A percentile compares a stretch with the other conserved stretches of the same genome.
phyloP scores from a whole-genome alignment of 371 early-diverging fungal genomes.

The Syncephalis plumigaleata region DNA sequence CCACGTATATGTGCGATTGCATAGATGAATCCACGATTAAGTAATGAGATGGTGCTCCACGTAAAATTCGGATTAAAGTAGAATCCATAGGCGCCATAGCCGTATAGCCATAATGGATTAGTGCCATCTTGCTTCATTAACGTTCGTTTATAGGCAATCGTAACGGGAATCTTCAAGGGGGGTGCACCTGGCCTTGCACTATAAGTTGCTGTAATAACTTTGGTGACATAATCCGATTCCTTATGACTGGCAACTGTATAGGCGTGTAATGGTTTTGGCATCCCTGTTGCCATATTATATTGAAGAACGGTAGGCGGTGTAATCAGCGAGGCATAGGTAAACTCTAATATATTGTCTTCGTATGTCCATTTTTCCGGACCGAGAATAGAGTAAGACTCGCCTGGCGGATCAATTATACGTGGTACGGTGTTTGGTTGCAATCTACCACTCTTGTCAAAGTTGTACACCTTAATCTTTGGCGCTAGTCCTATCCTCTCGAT shows the following conservation, averaged over 20 bases:
- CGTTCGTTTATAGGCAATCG: not conserved
- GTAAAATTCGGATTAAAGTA: conserved; percentile 1
- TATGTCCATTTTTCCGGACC: conserved; percentile 21
- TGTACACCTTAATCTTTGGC: conserved; percentile 35
- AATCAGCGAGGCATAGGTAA: conserved; percentile 30
- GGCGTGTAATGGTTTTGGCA: conserved; percentile 21
- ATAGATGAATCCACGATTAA: conserved; percentile 29
- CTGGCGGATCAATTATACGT: conserved; percentile 39
- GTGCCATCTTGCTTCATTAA: conserved; percentile 3
- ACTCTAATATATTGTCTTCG: conserved; percentile 14
- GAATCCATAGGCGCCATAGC: conserved; percentile 3
- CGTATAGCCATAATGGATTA: conserved; percentile 3
- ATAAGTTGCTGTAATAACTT: conserved; percentile 22
- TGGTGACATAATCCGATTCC: conserved; percentile 32
- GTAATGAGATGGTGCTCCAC: not conserved
- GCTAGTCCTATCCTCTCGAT: conserved; percentile 36
- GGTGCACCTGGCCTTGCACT: conserved; percentile 24
- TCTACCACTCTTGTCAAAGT: conserved; percentile 11
- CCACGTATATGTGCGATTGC: conserved; percentile 43
- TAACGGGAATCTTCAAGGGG: conserved; percentile 20
- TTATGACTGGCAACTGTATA: conserved; percentile 19
- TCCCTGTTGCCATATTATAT: conserved; percentile 25
- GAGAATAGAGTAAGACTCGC: conserved; percentile 28
- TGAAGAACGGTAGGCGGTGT: conserved; percentile 35
- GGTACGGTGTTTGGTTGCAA: conserved; percentile 13